Conservation (phyloP, 2,329 filamentous ascomycete species). For the Helotiales sp. region DNA sequence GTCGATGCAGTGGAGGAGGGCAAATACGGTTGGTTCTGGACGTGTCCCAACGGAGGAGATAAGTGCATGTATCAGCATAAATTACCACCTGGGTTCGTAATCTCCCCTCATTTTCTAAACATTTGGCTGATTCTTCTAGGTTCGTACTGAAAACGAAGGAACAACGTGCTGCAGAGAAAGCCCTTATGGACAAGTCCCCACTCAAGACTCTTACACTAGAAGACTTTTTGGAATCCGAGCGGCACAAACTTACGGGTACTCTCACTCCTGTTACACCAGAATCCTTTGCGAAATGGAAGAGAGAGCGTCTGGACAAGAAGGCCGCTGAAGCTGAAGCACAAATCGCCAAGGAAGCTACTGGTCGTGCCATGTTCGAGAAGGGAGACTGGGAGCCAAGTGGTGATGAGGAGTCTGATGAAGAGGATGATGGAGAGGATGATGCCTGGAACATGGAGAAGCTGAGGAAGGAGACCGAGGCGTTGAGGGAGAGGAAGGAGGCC, state of each 20-base stretch:
- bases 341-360: constrained; percentile 93
- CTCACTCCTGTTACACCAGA: constrained; percentile 94
- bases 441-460: constrained; percentile 83
- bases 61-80: constrained; percentile 99
- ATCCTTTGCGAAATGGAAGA: constrained; percentile 95
- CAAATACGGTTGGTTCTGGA: constrained; percentile 99
- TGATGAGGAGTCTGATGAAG: constrained; percentile 52
- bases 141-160: constrained; percentile 98
- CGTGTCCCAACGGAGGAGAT: constrained; percentile 93
- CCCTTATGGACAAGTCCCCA: constrained; percentile 92
- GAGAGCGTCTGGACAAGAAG: constrained; percentile 93
- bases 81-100: constrained; percentile 85
- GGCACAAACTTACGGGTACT: constrained; percentile 90
- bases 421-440: constrained; percentile 54
- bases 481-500: constrained; percentile 77
- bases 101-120: not conserved
- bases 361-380: constrained; percentile 93
- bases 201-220: constrained; percentile 93
- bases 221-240: constrained; percentile 95
- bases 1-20: constrained; percentile 96
- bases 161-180: constrained; percentile 93
- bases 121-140: constrained; percentile 52
- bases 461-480: constrained; percentile 80
- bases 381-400: constrained; percentile 83
- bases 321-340: constrained; percentile 89